phyloP scores from a whole-genome alignment of 2,329 filamentous ascomycete genomes.

The Fusarium sp. region DNA sequence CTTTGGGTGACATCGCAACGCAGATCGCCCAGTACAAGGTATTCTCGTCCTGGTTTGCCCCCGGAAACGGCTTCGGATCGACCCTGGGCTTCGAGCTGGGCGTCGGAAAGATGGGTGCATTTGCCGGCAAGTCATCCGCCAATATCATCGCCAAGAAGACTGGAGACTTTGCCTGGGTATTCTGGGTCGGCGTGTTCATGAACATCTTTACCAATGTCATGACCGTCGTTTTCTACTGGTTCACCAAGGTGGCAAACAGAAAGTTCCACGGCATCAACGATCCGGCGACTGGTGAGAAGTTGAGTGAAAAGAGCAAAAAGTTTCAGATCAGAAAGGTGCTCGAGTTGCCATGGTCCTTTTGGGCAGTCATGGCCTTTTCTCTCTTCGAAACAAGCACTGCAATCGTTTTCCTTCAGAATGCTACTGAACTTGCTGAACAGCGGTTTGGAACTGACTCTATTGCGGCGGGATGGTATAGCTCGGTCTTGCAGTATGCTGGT shows the following conservation, averaged over 20 bases:
- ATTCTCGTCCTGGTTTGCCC: conserved; percentile 73
- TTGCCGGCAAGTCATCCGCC: conserved; percentile 69
- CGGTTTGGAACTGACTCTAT: conserved; percentile 65
- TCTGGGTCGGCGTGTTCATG: conserved; percentile 71
- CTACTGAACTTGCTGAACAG: conserved; percentile 70
- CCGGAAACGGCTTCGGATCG: conserved; percentile 69
- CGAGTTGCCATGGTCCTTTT: conserved; percentile 69
- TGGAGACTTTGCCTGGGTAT: conserved; percentile 71
- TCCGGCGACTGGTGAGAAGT: conserved; percentile 66
- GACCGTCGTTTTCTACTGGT: conserved; percentile 65
- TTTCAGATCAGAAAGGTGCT: conserved; percentile 66
- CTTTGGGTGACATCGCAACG: conserved; percentile 71
- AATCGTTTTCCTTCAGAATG: conserved; percentile 66
- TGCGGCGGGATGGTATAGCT: conserved; percentile 70
- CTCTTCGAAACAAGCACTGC: conserved; percentile 69
- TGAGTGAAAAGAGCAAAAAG: conserved; percentile 68
- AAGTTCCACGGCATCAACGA: conserved; percentile 28
- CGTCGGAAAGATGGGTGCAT: conserved; percentile 67
- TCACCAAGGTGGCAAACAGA: conserved; percentile 51
- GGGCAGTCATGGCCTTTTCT: conserved; percentile 65
- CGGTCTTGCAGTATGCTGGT: conserved; percentile 62
- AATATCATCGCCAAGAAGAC: conserved; percentile 68
- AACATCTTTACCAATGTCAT: conserved; percentile 71
- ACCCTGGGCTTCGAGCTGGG: conserved; percentile 71
- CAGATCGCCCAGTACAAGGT: conserved; percentile 74